phyloP scores from a whole-genome alignment of 208 protist species.

The Acanthamoeba triangularis region DNA sequence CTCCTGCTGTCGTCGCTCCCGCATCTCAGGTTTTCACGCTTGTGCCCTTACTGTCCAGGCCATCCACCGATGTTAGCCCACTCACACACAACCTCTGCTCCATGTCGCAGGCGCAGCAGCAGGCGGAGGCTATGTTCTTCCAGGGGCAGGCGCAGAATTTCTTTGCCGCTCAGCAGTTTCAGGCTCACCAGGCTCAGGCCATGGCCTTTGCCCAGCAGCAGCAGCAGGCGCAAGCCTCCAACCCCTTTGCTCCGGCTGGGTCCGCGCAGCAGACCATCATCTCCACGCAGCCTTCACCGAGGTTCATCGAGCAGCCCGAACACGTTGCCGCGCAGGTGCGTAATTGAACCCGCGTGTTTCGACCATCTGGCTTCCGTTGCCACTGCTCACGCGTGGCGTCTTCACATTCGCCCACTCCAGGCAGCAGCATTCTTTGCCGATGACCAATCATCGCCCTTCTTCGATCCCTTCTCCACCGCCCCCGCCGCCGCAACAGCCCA shows the following conservation, averaged over 20 bases:
- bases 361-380: neutral
- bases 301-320: neutral
- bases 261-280: neutral
- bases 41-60: too few species aligned
- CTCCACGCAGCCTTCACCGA: neutral
- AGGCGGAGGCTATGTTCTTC: neutral
- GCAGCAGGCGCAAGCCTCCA: neutral
- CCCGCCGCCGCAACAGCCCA: neutral
- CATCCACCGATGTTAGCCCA: too few species aligned
- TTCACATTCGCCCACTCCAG: neutral
- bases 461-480: neutral
- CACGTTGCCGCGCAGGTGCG: neutral
- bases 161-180: neutral
- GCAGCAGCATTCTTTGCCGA: neutral
- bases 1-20: too few species aligned
- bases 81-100: too few species aligned
- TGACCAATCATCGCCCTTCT: constrained; percentile 23
- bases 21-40: neutral
- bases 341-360: too few species aligned
- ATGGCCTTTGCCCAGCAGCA: neutral
- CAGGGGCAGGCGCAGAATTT: neutral
- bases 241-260: neutral
- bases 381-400: neutral
- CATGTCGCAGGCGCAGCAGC: neutral
- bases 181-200: neutral